A percentile compares a stretch with the other conserved stretches of the same genome.
phyloP scores from a whole-genome alignment of 306 rosid genomes.

The Astragalus membranaceus region DNA sequence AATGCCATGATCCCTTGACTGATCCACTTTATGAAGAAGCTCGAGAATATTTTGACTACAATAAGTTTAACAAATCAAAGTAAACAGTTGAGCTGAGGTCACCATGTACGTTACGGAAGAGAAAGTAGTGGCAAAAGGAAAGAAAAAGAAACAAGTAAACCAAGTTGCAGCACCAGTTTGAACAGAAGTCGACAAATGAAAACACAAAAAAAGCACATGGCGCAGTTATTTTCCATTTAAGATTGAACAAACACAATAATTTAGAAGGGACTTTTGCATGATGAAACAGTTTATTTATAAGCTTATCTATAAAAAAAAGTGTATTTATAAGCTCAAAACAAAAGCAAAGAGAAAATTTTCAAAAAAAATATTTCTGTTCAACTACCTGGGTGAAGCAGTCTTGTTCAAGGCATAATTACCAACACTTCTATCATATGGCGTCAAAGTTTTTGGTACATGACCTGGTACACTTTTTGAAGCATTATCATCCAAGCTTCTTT shows the following conservation, averaged over 20 bases:
- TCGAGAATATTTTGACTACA: conserved; percentile 93
- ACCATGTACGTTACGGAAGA: conserved; percentile 17
- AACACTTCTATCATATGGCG: conserved; percentile 48
- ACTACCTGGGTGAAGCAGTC: conserved; percentile 71
- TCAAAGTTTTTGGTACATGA: conserved; percentile 37
- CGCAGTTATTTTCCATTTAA: not conserved
- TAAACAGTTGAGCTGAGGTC: conserved; percentile 24
- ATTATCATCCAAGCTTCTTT: conserved; percentile 39
- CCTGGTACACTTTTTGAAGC: conserved; percentile 51
- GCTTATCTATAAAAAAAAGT: not conserved
- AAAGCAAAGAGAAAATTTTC: not conserved
- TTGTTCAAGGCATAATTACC: conserved; percentile 44
- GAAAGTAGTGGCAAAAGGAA: not conserved
- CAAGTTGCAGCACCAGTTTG: conserved; percentile 6
- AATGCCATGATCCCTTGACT: conserved; percentile 67
- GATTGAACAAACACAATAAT: not conserved
- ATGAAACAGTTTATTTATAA: not conserved
- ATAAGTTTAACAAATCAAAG: conserved; percentile 31
- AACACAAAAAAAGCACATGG: not conserved
- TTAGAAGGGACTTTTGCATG: not conserved
- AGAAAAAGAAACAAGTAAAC: not conserved
- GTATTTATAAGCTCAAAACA: not conserved
- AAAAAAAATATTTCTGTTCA: not conserved
- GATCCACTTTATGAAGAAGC: conserved; percentile 92
- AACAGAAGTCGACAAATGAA: conserved; percentile 1